phyloP scores from a whole-genome alignment of 2,329 filamentous ascomycete species.

The Aspergillus persii region DNA sequence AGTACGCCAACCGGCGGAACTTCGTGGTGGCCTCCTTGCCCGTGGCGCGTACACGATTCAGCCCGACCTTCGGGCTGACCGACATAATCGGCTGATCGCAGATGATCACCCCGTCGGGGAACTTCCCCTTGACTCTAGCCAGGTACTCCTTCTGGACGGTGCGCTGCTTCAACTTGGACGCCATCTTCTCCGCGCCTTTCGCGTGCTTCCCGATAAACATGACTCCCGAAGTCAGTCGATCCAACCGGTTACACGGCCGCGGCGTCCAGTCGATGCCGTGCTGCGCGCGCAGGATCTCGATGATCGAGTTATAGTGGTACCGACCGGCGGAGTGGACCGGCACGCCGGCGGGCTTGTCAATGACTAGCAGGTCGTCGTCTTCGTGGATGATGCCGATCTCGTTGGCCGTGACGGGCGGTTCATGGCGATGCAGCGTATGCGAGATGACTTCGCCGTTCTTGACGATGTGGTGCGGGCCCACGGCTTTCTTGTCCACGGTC shows the following conservation, averaged over 20 bases:
- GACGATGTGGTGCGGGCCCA: slow-evolving; percentile 65
- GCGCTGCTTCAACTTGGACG: slow-evolving; percentile 71
- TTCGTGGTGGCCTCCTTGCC: slow-evolving; percentile 88
- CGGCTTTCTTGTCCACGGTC: slow-evolving; percentile 73
- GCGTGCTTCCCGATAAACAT: slow-evolving; percentile 96
- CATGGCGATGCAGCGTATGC: slow-evolving; percentile 91
- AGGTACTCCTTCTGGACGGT: slow-evolving; percentile 95
- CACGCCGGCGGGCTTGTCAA: slow-evolving; percentile 93
- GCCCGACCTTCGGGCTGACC: slow-evolving; percentile 89
- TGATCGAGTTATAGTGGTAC: slow-evolving; percentile 92
- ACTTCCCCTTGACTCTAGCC: slow-evolving; percentile 83
- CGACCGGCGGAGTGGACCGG: slow-evolving; percentile 93
- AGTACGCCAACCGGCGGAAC: slow-evolving; percentile 91
- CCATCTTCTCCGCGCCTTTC: slow-evolving; percentile 73
- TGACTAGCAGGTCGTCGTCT: slow-evolving; percentile 88
- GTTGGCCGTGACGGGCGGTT: slow-evolving; percentile 83
- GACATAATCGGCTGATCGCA: slow-evolving; percentile 92
- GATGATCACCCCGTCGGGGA: slow-evolving; percentile 85
- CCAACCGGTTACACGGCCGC: slow-evolving; percentile 84
- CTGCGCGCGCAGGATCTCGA: slow-evolving; percentile 89
- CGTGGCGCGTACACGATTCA: slow-evolving; percentile 91
- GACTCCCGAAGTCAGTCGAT: slow-evolving; percentile 89
- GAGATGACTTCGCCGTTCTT: slow-evolving; percentile 89
- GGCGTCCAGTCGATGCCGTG: slow-evolving; percentile 58
- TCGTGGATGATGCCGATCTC: slow-evolving; percentile 84